Percentiles rank a stretch among this genome's conserved stretches.
phyloP scores from a whole-genome alignment of 2,329 filamentous ascomycete species.

The Hymenoscyphus albidus region DNA sequence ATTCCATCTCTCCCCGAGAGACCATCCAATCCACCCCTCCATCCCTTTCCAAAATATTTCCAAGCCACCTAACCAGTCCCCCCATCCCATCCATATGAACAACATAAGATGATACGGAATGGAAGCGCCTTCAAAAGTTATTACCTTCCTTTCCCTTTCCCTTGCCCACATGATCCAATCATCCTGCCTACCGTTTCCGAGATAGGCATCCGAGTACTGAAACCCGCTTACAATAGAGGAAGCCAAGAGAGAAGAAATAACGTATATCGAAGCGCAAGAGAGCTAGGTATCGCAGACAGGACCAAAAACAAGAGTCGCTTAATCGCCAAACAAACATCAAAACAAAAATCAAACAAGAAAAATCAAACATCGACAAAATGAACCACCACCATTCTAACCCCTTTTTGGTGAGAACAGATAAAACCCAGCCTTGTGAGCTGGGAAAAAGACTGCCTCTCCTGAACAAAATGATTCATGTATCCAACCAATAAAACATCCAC shows the following conservation, averaged over 20 bases:
- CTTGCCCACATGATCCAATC: neutral
- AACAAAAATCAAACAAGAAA: neutral
- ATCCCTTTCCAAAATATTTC: neutral
- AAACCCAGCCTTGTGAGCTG: conserved; percentile 33
- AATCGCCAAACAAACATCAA: conserved; percentile 9
- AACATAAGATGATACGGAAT: neutral
- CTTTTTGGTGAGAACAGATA: conserved; percentile 25
- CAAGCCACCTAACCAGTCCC: neutral
- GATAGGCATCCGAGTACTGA: neutral
- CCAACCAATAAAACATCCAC: conserved; percentile 19
- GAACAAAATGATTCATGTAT: conserved; percentile 29
- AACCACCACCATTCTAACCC: conserved; percentile 12
- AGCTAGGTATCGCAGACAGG: conserved; percentile 13
- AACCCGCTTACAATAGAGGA: neutral
- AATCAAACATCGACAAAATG: conserved; percentile 7
- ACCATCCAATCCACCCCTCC: conserved; percentile 1
- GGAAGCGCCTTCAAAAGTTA: neutral
- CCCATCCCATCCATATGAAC: neutral
- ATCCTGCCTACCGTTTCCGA: neutral
- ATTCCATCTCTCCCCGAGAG: conserved; percentile 7
- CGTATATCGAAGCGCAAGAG: conserved; percentile 5
- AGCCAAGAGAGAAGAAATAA: neutral
- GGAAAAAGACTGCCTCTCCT: conserved; percentile 43
- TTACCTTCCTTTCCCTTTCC: neutral
- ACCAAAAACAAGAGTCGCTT: conserved; percentile 15